phyloP scores from a whole-genome alignment of 345 rosid genomes.

The Reutealis trisperma region DNA sequence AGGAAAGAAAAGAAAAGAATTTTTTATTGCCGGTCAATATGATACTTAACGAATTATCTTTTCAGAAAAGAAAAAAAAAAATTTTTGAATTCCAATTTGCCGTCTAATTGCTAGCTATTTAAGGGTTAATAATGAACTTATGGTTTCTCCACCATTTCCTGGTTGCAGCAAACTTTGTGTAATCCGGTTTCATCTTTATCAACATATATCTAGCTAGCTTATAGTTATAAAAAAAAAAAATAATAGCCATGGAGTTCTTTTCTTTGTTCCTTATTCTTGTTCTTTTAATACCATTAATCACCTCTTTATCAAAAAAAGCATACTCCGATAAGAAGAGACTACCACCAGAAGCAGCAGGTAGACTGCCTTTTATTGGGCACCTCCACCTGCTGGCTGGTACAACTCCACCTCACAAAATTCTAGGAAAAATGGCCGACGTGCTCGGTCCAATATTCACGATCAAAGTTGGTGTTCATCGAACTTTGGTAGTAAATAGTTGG shows the following conservation, averaged over 20 bases:
- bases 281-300: not conserved
- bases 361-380: slow-evolving; percentile 26
- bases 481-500: not conserved
- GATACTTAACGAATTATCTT: too few species aligned
- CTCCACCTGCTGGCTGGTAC: slow-evolving; percentile 8
- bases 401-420: not conserved
- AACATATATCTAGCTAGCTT: too few species aligned
- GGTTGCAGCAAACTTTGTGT: too few species aligned
- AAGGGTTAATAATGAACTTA: too few species aligned
- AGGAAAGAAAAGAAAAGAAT: too few species aligned
- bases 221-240: too few species aligned
- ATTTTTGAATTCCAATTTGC: too few species aligned
- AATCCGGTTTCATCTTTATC: too few species aligned
- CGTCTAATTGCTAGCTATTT: too few species aligned
- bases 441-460: slow-evolving; percentile 19
- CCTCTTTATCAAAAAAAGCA: not conserved
- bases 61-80: too few species aligned
- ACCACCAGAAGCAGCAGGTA: slow-evolving; percentile 8
- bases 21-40: too few species aligned
- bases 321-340: not conserved
- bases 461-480: slow-evolving; percentile 7
- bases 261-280: not conserved
- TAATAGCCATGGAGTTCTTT: not conserved
- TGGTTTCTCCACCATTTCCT: too few species aligned
- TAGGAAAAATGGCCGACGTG: slow-evolving; percentile 16